phyloP scores from a whole-genome alignment of 1,139 yeast genomes.

The Ashbya aceris region DNA sequence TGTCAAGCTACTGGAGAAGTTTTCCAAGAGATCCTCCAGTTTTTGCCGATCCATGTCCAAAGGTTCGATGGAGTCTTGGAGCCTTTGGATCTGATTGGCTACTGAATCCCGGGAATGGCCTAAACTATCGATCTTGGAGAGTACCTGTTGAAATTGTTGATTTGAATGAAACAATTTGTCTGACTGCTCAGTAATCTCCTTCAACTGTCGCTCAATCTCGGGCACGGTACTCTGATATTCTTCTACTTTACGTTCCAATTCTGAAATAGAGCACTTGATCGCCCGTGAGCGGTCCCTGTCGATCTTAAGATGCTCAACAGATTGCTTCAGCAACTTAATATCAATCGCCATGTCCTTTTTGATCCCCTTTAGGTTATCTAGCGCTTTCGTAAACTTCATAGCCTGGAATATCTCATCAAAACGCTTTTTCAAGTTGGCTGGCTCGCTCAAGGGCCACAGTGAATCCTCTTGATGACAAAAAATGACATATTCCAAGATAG shows the following conservation, averaged over 20 bases:
- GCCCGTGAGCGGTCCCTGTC: slow-evolving; percentile 68
- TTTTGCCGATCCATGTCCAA: slow-evolving; percentile 42
- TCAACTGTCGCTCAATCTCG: slow-evolving; percentile 41
- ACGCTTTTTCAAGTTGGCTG: slow-evolving; percentile 76
- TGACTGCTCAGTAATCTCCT: slow-evolving; percentile 46
- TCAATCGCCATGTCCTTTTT: slow-evolving; percentile 72
- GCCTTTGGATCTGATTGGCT: slow-evolving; percentile 41
- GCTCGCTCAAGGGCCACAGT: slow-evolving; percentile 93
- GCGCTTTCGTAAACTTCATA: slow-evolving; percentile 80
- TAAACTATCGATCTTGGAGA: slow-evolving; percentile 55
- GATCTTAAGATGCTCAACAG: slow-evolving; percentile 62
- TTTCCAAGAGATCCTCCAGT: slow-evolving; percentile 40
- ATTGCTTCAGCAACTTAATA: slow-evolving; percentile 65
- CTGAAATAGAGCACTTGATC: slow-evolving; percentile 41
- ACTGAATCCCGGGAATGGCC: slow-evolving; percentile 39
- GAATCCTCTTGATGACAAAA: slow-evolving; percentile 98
- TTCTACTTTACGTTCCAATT: slow-evolving; percentile 39
- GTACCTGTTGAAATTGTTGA: slow-evolving; percentile 69
- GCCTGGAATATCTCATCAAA: slow-evolving; percentile 98
- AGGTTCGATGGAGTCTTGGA: slow-evolving; percentile 37
- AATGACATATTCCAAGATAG: slow-evolving; percentile 83
- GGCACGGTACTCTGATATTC: slow-evolving; percentile 42
- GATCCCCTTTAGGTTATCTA: slow-evolving; percentile 66
- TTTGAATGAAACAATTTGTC: slow-evolving; percentile 62
- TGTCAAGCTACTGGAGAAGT: slow-evolving; percentile 43